phyloP scores from a whole-genome alignment of 2,329 filamentous ascomycete genomes.

The Basipetospora sp. region DNA sequence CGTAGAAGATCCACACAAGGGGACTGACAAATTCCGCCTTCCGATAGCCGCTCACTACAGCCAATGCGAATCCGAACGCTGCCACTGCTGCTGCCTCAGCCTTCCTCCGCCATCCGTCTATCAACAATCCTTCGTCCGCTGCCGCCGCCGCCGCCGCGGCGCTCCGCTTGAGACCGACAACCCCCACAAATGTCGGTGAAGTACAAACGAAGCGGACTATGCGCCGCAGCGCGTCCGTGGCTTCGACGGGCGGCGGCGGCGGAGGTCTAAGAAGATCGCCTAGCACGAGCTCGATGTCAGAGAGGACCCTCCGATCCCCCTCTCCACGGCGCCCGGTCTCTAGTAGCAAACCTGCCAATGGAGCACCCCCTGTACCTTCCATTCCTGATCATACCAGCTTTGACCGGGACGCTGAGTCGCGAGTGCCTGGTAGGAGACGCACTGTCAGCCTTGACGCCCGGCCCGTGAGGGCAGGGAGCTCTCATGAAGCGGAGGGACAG shows the following conservation, averaged over 20 bases:
- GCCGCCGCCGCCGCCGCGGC: conserved; percentile 77
- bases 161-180: conserved; percentile 62
- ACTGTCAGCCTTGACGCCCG: conserved; percentile 30
- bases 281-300: conserved; percentile 72
- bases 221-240: conserved; percentile 56
- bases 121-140: conserved; percentile 57
- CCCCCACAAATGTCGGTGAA: conserved; percentile 65
- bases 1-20: no score
- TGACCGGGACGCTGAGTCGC: conserved; percentile 8
- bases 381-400: conserved; percentile 39
- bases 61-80: conserved; percentile 56
- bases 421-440: conserved; percentile 21
- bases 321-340: conserved; percentile 41
- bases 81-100: conserved; percentile 70
- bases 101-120: conserved; percentile 44
- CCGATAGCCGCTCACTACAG: conserved; percentile 44
- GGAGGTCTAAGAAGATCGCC: conserved; percentile 44
- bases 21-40: no score
- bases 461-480: conserved; percentile 39
- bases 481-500: conserved; percentile 30
- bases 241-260: conserved; percentile 40
- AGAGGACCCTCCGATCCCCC: conserved; percentile 70
- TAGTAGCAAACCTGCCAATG: conserved; percentile 22
- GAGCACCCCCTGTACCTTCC: conserved; percentile 60
- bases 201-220: conserved; percentile 77